Evolutionary conservation across 768 basidiomycete genomes (phyloP), one percentile per base, ranked within the genome.

Genomic region (Serendipita vermifera): DNA sequence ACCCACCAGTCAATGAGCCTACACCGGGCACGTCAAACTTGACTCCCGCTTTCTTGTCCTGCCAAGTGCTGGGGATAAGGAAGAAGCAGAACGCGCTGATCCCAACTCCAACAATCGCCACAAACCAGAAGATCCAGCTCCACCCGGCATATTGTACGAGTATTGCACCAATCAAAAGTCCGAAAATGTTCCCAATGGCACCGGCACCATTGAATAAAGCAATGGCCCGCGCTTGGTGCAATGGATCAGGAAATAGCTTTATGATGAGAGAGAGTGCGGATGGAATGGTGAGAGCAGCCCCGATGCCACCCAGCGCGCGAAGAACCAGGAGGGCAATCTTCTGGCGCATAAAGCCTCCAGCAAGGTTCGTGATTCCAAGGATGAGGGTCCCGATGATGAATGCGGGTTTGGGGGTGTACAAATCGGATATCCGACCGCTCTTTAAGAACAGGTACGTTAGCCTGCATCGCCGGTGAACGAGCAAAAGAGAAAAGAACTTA

Each of bases 391-490:
- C 56, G 15, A 41, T 26, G 27, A 57, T 31, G 32, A 57, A 57
- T 7, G 31, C 51, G 9, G 22, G 5, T 20, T 54, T 54, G 9
- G 51, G 51, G n/a, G 15, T 54, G 51, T 54, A 54, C 31, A 54
- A n/a, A 33, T 54, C 51, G 32, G 31, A 33, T 5, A 54, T 26
- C n/a, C 51, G 51, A 14, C 51, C 51, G 27, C 51, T 54, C 51
- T 54, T 17, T 17, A 46, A 22, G n/a, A n/a, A n/a, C 9, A 73
- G 58, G 55, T 73, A 72, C 53, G 67, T 68, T 4, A 73, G 58
- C 26, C 69, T 61, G 1, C 72, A 72, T 54, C 68, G 71, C 72
- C 72, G 43, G 51, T 26, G 33, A 60, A 40, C n/a, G n/a, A n/a
- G n/a, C n/a, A n/a, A n/a, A n/a, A n/a, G n/a, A n/a, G n/a, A n/a